Evolutionary conservation across 805 yeast species (phyloP).

Genomic region (Candida insectalens): DNA sequence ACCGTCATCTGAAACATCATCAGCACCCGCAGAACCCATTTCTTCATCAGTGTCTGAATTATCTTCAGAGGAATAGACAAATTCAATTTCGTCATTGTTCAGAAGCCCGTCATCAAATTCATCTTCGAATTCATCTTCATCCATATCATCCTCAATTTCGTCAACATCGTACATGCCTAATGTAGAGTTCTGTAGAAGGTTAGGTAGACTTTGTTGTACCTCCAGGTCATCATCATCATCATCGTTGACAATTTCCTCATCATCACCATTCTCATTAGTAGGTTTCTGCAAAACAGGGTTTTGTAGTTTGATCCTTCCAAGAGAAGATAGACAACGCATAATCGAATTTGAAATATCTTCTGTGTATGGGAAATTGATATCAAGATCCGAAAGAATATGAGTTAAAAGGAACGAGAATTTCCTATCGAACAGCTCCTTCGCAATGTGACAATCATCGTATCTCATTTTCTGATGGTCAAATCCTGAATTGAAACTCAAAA

Average conservation of each 20-base stretch:
- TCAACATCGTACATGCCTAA: slow-evolving; percentile 89
- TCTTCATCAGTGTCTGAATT: slow-evolving; percentile 16
- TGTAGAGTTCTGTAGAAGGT: slow-evolving; percentile 79
- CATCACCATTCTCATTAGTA: slow-evolving; percentile 18
- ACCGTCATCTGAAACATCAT: slow-evolving; percentile 6
- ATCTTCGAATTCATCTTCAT: slow-evolving; percentile 19
- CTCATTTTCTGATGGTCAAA: slow-evolving; percentile 38
- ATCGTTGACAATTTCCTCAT: slow-evolving; percentile 49
- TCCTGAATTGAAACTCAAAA: slow-evolving; percentile 6
- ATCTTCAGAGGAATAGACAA: slow-evolving; percentile 19
- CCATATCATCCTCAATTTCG: slow-evolving; percentile 37
- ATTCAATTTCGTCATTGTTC: slow-evolving; percentile 24
- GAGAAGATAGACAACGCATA: slow-evolving; percentile 46
- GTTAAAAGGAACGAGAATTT: slow-evolving; percentile 51
- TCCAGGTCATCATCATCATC: slow-evolving; percentile 60
- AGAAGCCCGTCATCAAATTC: slow-evolving; percentile 12
- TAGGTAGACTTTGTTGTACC: slow-evolving; percentile 63
- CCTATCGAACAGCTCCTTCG: slow-evolving; percentile 60
- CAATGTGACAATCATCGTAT: slow-evolving; percentile 54
- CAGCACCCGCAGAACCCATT: slow-evolving; percentile 5
- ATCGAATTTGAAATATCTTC: slow-evolving; percentile 48
- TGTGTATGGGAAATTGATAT: slow-evolving; percentile 64
- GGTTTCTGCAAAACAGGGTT: slow-evolving; percentile 50
- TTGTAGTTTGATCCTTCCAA: slow-evolving; percentile 47
- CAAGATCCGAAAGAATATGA: slow-evolving; percentile 51